Percentiles rank a stretch among this genome's conserved stretches.
Conservation (phyloP, 768 basidiomycete genomes). For the Phylloporus arenicola region DNA sequence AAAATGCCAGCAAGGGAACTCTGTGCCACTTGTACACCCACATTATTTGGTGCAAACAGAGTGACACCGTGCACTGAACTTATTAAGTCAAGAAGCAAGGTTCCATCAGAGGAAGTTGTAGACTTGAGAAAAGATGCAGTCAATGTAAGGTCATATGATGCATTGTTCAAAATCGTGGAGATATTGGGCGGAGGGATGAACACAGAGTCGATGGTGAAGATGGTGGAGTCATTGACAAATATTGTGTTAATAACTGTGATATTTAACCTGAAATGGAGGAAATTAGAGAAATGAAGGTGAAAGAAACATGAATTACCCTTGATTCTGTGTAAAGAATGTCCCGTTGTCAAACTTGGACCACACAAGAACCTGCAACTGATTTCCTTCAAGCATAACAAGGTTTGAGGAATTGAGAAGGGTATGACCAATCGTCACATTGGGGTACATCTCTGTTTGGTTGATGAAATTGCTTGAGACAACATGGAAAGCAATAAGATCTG, state of each 20-base stretch:
- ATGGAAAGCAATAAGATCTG: slow-evolving; percentile 53
- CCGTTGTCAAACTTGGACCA: slow-evolving; percentile 38
- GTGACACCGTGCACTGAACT: slow-evolving; percentile 49
- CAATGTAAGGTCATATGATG: slow-evolving; percentile 38
- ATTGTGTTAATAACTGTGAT: slow-evolving; percentile 37
- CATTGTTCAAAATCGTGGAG: slow-evolving; percentile 33
- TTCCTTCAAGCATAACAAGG: slow-evolving; percentile 52
- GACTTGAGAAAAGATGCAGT: slow-evolving; percentile 13
- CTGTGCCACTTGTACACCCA: slow-evolving; percentile 39
- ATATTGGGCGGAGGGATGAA: slow-evolving; percentile 50
- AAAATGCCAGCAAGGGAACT: slow-evolving; percentile 30
- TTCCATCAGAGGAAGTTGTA: slow-evolving; percentile 23
- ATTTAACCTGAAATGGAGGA: slow-evolving; percentile 22
- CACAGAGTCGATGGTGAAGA: slow-evolving; percentile 48
- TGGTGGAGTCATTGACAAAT: slow-evolving; percentile 35
- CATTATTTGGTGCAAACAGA: slow-evolving; percentile 58
- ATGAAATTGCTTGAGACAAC: slow-evolving; percentile 49
- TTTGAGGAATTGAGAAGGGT: slow-evolving; percentile 51
- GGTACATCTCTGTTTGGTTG: slow-evolving; percentile 39
- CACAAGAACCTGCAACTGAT: slow-evolving; percentile 50
- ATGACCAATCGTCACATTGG: slow-evolving; percentile 58
- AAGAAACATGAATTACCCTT: slow-evolving; percentile 31
- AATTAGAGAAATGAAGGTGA: neutral
- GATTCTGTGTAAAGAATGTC: slow-evolving; percentile 44
- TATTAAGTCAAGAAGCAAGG: slow-evolving; percentile 27